Base-by-base conservation (phyloP, 306 rosid species). In the Sechiopsis laciniata region DNA sequence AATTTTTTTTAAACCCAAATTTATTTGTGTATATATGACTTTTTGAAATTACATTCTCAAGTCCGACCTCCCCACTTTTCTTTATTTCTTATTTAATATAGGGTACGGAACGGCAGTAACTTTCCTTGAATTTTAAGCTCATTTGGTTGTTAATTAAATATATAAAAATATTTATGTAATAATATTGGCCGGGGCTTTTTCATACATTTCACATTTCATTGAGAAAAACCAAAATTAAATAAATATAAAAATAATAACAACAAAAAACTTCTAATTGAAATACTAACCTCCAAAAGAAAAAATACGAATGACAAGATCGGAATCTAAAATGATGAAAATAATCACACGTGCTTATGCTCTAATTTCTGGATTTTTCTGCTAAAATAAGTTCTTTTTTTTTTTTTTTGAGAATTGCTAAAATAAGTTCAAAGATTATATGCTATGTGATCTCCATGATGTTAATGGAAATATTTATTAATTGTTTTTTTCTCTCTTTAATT, bases 231-330 rank as follows among this genome's bases (percentile, higher is more conserved):
- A 60, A 32, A 60, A 60, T 60, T 13, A 62, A 62, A 15, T 32
- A 48, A 48, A 32, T 62, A 62, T 24, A 11, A 22, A 29, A 20
- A 26, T 14, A 26, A 59, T 12, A 10, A 11, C 15, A 21, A 58
- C 16, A 58, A 85, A 32, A 32, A 32, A 32, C 37, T 32, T 32
- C 37, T 32, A 32, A 32, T 32, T 32, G 6, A 32, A 32, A 32
- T 32, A 32, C 37, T 5, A 32, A 32, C 5, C 37, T 32, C 37
- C 37, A 32, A 32, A 80, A 57, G 55, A 78, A 79, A 42, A 79
- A 71, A 85, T 82, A 78, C 75, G 74, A 54, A 15, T 67, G 80
- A 83, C 77, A 76, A 67, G 84, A 86, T 77, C 69, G 78, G 82
- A 83, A 88, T 82, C 87, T 77, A 85, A 69, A 55, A 35, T 84